These are phyloP conservation scores for Schoenoplectus tabernaemontani DNA, from an alignment of 202 grass and related monocot species.

Conservation along the genomic window DNA sequence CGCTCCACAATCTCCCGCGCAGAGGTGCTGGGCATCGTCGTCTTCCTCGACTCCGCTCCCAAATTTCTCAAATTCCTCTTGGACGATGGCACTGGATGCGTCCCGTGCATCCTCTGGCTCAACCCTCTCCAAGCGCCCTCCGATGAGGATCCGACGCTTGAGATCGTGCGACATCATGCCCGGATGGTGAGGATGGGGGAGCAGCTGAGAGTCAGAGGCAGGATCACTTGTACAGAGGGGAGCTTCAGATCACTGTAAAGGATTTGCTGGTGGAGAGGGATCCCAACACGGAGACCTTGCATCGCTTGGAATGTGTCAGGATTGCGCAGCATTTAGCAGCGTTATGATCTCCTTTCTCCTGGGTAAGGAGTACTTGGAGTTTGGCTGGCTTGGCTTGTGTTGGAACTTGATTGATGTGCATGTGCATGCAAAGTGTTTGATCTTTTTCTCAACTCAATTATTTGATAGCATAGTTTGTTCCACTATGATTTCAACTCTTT, in stretches of 20 bases:
- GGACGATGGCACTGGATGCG: slow-evolving; percentile 71
- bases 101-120: slow-evolving; percentile 73
- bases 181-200: slow-evolving; percentile 35
- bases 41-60: slow-evolving; percentile 37
- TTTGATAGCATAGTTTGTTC: neutral
- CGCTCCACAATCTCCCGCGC: slow-evolving; percentile 22
- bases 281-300: slow-evolving; percentile 52
- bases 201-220: slow-evolving; percentile 49
- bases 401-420: neutral
- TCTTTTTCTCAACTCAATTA: neutral
- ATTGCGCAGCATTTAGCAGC: slow-evolving; percentile 28
- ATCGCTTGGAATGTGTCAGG: slow-evolving; percentile 54
- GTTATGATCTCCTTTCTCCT: slow-evolving; percentile 13
- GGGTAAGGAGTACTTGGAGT: neutral
- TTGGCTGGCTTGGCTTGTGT: neutral
- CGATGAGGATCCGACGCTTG: slow-evolving; percentile 32
- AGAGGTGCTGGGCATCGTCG: slow-evolving; percentile 51
- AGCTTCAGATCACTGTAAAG: slow-evolving; percentile 46
- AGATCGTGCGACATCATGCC: slow-evolving; percentile 35
- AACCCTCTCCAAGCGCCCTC: slow-evolving; percentile 19
- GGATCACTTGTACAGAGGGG: slow-evolving; percentile 40
- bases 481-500: neutral
- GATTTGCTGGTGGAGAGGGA: slow-evolving; percentile 64
- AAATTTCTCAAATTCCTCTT: slow-evolving; percentile 58
- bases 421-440: neutral